Base-by-base conservation (phyloP, 139 green algal species). In the Chlamydomonas urium region DNA sequence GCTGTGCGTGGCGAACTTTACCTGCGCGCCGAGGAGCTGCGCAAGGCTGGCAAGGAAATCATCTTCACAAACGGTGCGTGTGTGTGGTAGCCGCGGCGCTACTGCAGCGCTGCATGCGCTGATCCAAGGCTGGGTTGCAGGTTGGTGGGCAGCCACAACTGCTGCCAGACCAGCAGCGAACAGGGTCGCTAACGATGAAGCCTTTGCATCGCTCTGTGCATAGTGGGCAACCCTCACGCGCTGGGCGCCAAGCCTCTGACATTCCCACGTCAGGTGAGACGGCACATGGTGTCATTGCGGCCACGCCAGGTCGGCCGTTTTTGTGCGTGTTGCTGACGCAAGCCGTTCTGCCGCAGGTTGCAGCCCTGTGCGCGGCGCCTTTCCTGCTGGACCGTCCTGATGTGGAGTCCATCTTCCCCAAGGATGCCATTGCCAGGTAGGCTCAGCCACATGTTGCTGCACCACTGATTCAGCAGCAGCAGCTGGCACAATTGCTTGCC, bases 201-300 rank as follows among this genome's bases (percentile, higher is more conserved):
- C n/a, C n/a, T n/a, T n/a, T n/a, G n/a, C n/a, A n/a, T n/a, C n/a
- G n/a, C n/a, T n/a, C n/a, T n/a, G n/a, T n/a, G n/a, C n/a, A n/a
- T 56, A 79, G 92, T 98, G 38, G 94, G 94, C 62, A 98, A 98
- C 75, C 93, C 93, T 53, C 93, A 98, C 38, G 80, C 89, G 26
- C 81, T 98, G 2, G 93, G 93, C 23, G 87, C 94, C 57, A 89
- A 90, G 75, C 92, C 93, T 21, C 71, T 97, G 31, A 93, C 89
- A 10, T 98, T 96, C 80, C 87, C 83, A 36, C 88, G 93, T 35
- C 88, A 97, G 83, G 86, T 93, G 35, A 5, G 24, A 32, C 29
- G 53, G 29, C 26, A 36, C 26, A 63, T n/a, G n/a, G n/a, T n/a
- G 10, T 24, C 42, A 24, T 14, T 50, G 42, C n/a, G n/a, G n/a